phyloP scores from a whole-genome alignment of 805 yeast genomes.

The Phaffomyces opuntiae region DNA sequence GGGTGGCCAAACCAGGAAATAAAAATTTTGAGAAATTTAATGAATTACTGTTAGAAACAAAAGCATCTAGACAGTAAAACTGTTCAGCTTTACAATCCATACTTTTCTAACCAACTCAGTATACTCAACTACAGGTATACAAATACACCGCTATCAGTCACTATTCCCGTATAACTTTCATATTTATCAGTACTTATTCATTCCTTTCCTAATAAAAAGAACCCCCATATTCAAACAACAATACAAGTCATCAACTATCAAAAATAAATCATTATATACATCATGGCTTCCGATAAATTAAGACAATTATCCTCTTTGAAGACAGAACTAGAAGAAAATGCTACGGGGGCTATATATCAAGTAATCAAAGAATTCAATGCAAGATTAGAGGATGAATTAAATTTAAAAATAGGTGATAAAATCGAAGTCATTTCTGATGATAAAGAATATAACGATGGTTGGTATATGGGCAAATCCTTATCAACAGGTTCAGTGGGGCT shows the following conservation, averaged over 20 bases:
- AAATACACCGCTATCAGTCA: background rate
- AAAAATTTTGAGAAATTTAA: no score
- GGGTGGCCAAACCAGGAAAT: no score
- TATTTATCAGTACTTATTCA: no score
- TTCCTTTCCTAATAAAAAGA: background rate
- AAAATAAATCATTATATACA: background rate
- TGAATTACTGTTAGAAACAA: no score
- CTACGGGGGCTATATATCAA: conserved; percentile 30
- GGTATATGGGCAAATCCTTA: conserved; percentile 88
- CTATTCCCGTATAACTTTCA: background rate
- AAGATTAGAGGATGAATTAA: conserved; percentile 84
- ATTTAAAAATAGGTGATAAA: conserved; percentile 73
- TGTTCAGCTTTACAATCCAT: no score
- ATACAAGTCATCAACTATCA: background rate
- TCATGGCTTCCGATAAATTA: background rate
- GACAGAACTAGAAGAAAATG: conserved; percentile 11
- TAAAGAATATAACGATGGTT: conserved; percentile 89
- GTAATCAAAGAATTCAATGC: conserved; percentile 86
- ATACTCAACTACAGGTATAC: no score
- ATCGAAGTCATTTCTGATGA: conserved; percentile 90
- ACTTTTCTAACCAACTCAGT: no score
- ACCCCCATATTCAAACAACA: background rate
- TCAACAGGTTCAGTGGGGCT: conserved; percentile 72
- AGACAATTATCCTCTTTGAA: conserved; percentile 3
- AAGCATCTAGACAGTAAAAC: no score